These are phyloP conservation scores for Scutellaria baicalensis DNA, from an alignment of 257 asterid species.

Conservation along the genomic window DNA sequence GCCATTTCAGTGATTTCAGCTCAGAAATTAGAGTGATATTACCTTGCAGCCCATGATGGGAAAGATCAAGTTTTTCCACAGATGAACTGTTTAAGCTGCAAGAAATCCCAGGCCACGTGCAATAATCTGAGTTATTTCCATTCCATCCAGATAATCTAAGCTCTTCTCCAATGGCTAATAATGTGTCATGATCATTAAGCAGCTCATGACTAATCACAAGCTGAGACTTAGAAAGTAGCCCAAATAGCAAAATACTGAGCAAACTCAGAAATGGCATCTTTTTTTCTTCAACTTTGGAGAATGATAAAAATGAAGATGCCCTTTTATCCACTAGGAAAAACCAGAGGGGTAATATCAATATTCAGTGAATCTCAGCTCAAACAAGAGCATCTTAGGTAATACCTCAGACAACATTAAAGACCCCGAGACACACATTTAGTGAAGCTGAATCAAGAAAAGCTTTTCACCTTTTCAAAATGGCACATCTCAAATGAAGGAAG, in stretches of 20 bases:
- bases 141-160: conserved; percentile 59
- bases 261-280: conserved; percentile 41
- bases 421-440: not conserved
- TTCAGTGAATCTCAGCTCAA: conserved; percentile 4
- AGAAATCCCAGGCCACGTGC: conserved; percentile 69
- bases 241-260: conserved; percentile 34
- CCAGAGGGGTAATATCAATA: not conserved
- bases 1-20: conserved; percentile 70
- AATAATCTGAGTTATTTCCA: conserved; percentile 45
- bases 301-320: not conserved
- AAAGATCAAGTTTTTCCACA: conserved; percentile 83
- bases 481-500: conserved; percentile 16
- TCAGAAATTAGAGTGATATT: conserved; percentile 62
- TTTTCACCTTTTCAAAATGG: conserved; percentile 20
- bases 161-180: conserved; percentile 57
- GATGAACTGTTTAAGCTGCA: conserved; percentile 59
- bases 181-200: conserved; percentile 31
- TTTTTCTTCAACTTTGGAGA: not conserved
- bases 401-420: conserved; percentile 6
- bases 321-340: not conserved
- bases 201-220: conserved; percentile 28
- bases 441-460: conserved; percentile 6
- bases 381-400: conserved; percentile 4
- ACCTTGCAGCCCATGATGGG: conserved; percentile 71
- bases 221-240: conserved; percentile 41